A percentile compares a stretch with the other conserved stretches of the same genome.
Conservation (phyloP, 306 rosid species). For the Vigna mungo region DNA sequence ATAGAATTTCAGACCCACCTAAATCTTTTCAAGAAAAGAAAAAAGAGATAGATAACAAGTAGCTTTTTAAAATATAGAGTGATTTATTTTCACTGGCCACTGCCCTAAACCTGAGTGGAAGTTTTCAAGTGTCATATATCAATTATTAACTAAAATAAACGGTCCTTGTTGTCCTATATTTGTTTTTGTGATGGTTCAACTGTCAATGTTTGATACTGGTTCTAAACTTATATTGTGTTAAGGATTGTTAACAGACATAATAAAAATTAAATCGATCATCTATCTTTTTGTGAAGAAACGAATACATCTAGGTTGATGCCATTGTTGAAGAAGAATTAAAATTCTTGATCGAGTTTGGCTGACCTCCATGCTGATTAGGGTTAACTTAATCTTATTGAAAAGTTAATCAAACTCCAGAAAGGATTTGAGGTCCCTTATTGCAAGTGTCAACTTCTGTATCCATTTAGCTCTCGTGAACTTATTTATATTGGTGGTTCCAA, state of each 20-base stretch:
- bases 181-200: background rate
- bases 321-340: conserved; percentile 18
- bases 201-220: background rate
- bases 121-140: background rate
- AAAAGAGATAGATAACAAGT: background rate
- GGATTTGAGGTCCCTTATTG: background rate
- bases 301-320: conserved; percentile 19
- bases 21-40: background rate
- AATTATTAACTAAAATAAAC: background rate
- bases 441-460: conserved; percentile 31
- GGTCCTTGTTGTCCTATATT: background rate
- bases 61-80: background rate
- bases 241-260: conserved; percentile 22
- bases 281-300: conserved; percentile 7
- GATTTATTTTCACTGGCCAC: background rate
- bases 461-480: conserved; percentile 7
- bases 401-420: conserved; percentile 27
- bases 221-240: conserved; percentile 19
- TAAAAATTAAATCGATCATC: conserved; percentile 3
- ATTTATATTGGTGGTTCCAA: conserved; percentile 20
- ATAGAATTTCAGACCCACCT: background rate
- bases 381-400: conserved; percentile 26
- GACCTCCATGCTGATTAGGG: background rate
- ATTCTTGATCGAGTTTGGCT: conserved; percentile 20
- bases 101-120: background rate